Evolutionary conservation across 1,284 basidiomycete genomes (phyloP).

Genomic region (Ustilago trichophora): DNA sequence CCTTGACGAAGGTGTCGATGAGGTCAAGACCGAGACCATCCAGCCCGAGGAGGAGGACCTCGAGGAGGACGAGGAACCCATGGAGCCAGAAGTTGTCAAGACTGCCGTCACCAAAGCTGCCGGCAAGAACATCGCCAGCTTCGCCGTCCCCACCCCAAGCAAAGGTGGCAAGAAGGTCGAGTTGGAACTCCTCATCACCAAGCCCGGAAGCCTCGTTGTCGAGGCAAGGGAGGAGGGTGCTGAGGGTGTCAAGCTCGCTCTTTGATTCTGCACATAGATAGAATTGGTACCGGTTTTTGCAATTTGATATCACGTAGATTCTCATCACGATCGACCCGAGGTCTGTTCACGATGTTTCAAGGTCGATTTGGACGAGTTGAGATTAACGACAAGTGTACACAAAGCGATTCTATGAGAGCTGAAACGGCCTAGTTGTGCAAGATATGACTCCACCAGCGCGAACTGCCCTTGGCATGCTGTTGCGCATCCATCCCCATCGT

Average conservation of each 20-base stretch:
- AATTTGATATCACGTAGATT: no score
- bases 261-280: no score
- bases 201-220: conserved; percentile 21
- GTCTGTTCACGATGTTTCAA: no score
- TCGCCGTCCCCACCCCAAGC: conserved; percentile 38
- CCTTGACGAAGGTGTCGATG: conserved; percentile 86
- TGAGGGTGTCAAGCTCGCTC: conserved; percentile 14
- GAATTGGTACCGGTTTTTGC: no score
- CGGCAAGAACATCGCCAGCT: conserved; percentile 32
- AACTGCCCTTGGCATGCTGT: conserved; percentile 11
- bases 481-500: neutral
- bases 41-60: conserved; percentile 56
- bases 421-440: conserved; percentile 9
- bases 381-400: no score
- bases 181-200: conserved; percentile 36
- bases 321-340: no score
- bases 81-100: conserved; percentile 58
- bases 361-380: no score
- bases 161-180: conserved; percentile 35
- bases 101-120: conserved; percentile 52
- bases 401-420: no score
- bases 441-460: conserved; percentile 25
- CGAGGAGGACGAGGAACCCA: conserved; percentile 69
- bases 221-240: conserved; percentile 33
- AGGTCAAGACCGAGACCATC: conserved; percentile 75